A percentile compares a stretch with the other conserved stretches of the same genome.
These are phyloP conservation scores for Coemansia sp. DNA, from an alignment of 192 early-diverging fungal genomes.

Conservation along the genomic window DNA sequence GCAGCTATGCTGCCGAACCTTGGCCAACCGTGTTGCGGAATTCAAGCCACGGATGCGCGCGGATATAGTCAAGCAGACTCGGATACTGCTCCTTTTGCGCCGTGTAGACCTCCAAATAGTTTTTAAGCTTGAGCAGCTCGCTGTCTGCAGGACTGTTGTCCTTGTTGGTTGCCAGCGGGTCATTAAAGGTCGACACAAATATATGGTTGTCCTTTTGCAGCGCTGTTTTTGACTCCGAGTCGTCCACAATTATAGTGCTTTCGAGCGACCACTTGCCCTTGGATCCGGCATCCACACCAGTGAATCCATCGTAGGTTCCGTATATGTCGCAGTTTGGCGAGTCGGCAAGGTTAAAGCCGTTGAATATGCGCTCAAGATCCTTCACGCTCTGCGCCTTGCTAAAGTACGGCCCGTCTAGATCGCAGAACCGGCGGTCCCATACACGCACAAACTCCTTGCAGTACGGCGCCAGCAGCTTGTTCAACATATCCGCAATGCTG, in stretches of 20 bases:
- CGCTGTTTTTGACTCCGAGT: conserved; percentile 39
- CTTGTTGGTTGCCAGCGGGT: background rate
- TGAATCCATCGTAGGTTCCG: conserved; percentile 14
- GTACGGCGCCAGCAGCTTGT: conserved; percentile 31
- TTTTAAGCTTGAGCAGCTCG: conserved; percentile 20
- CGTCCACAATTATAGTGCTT: conserved; percentile 37
- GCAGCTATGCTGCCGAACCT: background rate
- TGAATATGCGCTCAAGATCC: conserved; percentile 58
- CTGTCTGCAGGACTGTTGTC: conserved; percentile 5
- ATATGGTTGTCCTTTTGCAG: conserved; percentile 42
- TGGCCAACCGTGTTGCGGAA: conserved; percentile 3
- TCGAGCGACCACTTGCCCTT: conserved; percentile 35
- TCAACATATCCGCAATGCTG: conserved; percentile 59
- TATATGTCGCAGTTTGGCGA: conserved; percentile 20
- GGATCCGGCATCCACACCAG: conserved; percentile 10
- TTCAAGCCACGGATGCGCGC: conserved; percentile 22
- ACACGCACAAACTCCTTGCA: conserved; percentile 41
- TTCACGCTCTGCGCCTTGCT: conserved; percentile 55
- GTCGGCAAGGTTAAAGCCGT: conserved; percentile 32
- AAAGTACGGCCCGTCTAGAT: conserved; percentile 41
- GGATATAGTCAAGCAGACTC: conserved; percentile 23
- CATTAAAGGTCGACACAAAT: conserved; percentile 23
- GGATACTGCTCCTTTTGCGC: conserved; percentile 5
- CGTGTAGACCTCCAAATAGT: conserved; percentile 24
- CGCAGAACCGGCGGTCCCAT: conserved; percentile 60